These are phyloP conservation scores for Tilletia horrida DNA, from an alignment of 1,284 basidiomycete species.

Conservation along the genomic window DNA sequence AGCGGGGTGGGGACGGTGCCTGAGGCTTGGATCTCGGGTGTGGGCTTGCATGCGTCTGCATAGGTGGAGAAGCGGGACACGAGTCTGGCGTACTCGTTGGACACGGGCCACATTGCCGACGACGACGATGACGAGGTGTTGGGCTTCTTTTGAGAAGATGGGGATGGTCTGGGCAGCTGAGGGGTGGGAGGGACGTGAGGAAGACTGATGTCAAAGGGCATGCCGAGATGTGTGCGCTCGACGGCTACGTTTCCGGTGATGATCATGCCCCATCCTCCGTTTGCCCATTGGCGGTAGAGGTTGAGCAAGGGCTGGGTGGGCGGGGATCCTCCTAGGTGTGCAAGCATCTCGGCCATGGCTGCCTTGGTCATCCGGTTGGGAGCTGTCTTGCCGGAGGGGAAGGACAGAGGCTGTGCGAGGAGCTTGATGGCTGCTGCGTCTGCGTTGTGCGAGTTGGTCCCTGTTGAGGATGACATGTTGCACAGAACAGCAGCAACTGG, in stretches of 20 bases:
- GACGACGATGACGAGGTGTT: no score
- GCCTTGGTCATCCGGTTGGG: slow-evolving; percentile 60
- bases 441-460: neutral
- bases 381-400: slow-evolving; percentile 62
- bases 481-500: no score
- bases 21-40: slow-evolving; percentile 23
- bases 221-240: slow-evolving; percentile 67
- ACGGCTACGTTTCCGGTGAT: slow-evolving; percentile 84
- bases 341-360: slow-evolving; percentile 49
- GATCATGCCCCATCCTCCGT: slow-evolving; percentile 79
- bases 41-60: slow-evolving; percentile 1
- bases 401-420: slow-evolving; percentile 58
- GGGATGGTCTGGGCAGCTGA: no score
- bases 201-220: slow-evolving; percentile 75
- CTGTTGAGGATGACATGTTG: neutral
- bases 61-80: neutral
- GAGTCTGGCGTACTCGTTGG: neutral
- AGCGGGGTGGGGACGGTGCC: slow-evolving; percentile 33
- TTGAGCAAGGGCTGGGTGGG: slow-evolving; percentile 59
- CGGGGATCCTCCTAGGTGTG: slow-evolving; percentile 38
- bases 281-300: slow-evolving; percentile 75
- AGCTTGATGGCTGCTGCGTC: slow-evolving; percentile 22
- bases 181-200: slow-evolving; percentile 54
- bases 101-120: slow-evolving; percentile 9
- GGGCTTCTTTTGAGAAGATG: no score